Conservation (phyloP, 2,329 filamentous ascomycete species). For the Apiospora aurea region DNA sequence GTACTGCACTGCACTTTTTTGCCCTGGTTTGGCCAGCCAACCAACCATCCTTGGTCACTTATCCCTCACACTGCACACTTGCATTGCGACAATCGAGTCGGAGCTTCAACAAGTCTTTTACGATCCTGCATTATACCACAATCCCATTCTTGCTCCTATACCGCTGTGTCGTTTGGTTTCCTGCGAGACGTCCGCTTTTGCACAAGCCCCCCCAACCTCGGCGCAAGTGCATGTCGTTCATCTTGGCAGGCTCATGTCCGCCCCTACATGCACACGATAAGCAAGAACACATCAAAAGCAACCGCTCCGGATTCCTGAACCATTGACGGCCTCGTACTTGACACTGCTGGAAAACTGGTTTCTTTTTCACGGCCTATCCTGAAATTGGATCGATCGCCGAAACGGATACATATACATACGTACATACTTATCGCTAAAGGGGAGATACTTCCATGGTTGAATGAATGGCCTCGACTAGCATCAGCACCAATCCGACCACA, state of each 20-base stretch:
- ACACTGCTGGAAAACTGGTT: neutral
- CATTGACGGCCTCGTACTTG: neutral
- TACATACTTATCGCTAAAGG: constrained; percentile 24
- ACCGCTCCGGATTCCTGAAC: neutral
- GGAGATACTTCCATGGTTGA: constrained; percentile 20
- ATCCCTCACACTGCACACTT: constrained; percentile 6
- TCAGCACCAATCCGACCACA: constrained; percentile 39
- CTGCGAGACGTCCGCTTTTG: constrained; percentile 1
- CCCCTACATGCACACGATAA: constrained; percentile 8
- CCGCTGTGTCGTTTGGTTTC: neutral
- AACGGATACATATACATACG: constrained; percentile 22
- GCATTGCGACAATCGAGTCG: constrained; percentile 6
- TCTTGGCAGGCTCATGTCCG: constrained; percentile 8
- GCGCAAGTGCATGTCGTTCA: constrained; percentile 15
- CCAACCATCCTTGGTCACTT: constrained; percentile 5
- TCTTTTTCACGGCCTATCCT: neutral
- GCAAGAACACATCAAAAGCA: constrained; percentile 11
- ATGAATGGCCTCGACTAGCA: constrained; percentile 47
- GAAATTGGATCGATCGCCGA: neutral
- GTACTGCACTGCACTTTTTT: neutral
- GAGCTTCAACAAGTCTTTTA: neutral
- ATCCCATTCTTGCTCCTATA: neutral
- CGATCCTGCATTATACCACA: neutral
- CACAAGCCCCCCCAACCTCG: constrained; percentile 1
- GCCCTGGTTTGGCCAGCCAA: constrained; percentile 5